Evolutionary conservation across 73 alveolate genomes (phyloP).

Genomic region (Tetrahymena borealis): DNA sequence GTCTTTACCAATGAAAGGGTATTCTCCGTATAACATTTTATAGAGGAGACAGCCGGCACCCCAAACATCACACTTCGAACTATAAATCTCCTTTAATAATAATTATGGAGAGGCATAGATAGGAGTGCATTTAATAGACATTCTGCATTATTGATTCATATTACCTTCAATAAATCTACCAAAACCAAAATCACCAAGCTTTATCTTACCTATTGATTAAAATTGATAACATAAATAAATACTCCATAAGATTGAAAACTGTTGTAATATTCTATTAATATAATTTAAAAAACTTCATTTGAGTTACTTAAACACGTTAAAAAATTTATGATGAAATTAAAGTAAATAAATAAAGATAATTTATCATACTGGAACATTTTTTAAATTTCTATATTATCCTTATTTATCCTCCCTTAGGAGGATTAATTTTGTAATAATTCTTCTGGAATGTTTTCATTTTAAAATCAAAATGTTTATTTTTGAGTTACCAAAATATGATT

Average conservation of each 20-base stretch:
- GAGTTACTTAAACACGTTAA: no score
- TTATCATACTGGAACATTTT: no score
- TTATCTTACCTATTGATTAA: not conserved
- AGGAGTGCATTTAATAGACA: constrained; percentile 6
- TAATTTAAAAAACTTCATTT: no score
- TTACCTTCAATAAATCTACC: not conserved
- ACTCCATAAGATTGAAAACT: no score
- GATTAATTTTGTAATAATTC: no score
- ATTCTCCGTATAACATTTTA: not conserved
- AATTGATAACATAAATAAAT: no score
- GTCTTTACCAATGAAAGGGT: not conserved
- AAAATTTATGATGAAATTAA: no score
- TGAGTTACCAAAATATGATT: not conserved
- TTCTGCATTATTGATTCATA: not conserved
- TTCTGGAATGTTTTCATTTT: no score
- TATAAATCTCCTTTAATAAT: not conserved
- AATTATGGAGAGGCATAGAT: not conserved
- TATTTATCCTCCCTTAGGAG: no score
- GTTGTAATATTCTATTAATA: no score
- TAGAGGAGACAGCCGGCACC: not conserved
- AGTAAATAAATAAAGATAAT: no score
- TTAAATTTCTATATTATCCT: no score
- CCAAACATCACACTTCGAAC: constrained; percentile 16
- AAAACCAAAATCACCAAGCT: not conserved
- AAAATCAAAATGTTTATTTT: not conserved